phyloP scores from a whole-genome alignment of 2,329 filamentous ascomycete genomes.

The Aspergillus costaricaensis region DNA sequence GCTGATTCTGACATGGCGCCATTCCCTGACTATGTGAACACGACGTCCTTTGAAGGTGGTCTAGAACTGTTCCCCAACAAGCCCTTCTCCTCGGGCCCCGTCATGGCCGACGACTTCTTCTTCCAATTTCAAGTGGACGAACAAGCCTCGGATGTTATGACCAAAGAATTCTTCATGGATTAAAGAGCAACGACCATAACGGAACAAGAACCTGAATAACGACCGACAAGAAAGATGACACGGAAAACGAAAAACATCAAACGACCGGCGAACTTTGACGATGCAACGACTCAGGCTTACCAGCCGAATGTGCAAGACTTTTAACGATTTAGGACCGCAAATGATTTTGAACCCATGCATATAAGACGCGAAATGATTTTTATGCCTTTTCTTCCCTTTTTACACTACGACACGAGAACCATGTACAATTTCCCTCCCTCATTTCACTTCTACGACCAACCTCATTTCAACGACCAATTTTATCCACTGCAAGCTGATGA shows the following conservation, averaged over 20 bases:
- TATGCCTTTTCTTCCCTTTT: neutral
- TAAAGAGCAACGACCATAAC: slow-evolving; percentile 13
- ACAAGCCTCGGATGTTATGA: slow-evolving; percentile 27
- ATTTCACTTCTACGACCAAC: slow-evolving; percentile 10
- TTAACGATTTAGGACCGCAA: slow-evolving; percentile 23
- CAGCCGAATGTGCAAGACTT: slow-evolving; percentile 20
- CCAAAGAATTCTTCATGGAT: slow-evolving; percentile 28
- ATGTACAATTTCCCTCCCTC: slow-evolving; percentile 23
- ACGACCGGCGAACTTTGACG: slow-evolving; percentile 16
- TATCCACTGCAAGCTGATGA: slow-evolving; percentile 11
- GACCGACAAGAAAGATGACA: slow-evolving; percentile 1
- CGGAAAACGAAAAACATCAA: slow-evolving; percentile 4
- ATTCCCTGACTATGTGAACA: slow-evolving; percentile 38
- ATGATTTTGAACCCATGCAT: slow-evolving; percentile 23
- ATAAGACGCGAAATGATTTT: slow-evolving; percentile 18
- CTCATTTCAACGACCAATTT: slow-evolving; percentile 13
- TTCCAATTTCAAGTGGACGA: slow-evolving; percentile 42
- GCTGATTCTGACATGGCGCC: slow-evolving; percentile 32
- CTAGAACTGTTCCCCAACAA: slow-evolving; percentile 38
- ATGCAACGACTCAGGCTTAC: slow-evolving; percentile 19
- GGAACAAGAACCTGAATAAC: neutral
- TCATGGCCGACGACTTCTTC: slow-evolving; percentile 38
- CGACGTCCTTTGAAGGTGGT: slow-evolving; percentile 37
- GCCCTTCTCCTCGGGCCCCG: slow-evolving; percentile 26
- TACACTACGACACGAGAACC: slow-evolving; percentile 21